Percentiles rank a stretch among this genome's conserved stretches.
phyloP scores from a whole-genome alignment of 257 asterid genomes.

The Solanum medicagineum region DNA sequence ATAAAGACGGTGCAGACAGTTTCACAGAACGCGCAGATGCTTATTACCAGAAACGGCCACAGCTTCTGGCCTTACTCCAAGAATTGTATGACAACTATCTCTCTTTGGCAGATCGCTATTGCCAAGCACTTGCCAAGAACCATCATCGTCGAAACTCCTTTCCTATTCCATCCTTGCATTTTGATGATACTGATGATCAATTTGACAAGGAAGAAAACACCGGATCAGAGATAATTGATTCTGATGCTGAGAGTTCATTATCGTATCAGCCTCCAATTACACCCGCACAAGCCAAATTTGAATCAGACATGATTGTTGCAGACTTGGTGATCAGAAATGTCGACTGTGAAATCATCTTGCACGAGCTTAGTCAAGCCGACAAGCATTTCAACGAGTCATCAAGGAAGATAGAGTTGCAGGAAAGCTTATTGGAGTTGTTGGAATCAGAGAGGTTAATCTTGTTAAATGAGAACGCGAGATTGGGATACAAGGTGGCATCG shows the following conservation, averaged over 20 bases:
- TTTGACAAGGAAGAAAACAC: slow-evolving; percentile 20
- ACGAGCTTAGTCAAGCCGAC: slow-evolving; percentile 46
- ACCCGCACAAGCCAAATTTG: slow-evolving; percentile 8
- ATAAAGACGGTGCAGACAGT: slow-evolving; percentile 34
- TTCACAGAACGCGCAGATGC: slow-evolving; percentile 66
- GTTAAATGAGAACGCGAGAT: slow-evolving; percentile 61
- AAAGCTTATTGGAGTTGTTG: slow-evolving; percentile 71
- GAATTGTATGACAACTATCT: slow-evolving; percentile 74
- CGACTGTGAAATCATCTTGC: slow-evolving; percentile 41
- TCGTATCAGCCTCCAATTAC: slow-evolving; percentile 37
- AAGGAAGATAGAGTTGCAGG: slow-evolving; percentile 73
- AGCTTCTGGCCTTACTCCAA: slow-evolving; percentile 53
- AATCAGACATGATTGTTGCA: slow-evolving; percentile 44
- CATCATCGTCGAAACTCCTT: slow-evolving; percentile 34
- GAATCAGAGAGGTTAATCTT: slow-evolving; percentile 90
- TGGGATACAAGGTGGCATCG: slow-evolving; percentile 52
- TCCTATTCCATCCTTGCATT: slow-evolving; percentile 25
- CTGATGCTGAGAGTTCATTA: slow-evolving; percentile 64
- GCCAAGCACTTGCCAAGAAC: slow-evolving; percentile 65
- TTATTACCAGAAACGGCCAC: slow-evolving; percentile 79
- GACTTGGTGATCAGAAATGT: slow-evolving; percentile 59
- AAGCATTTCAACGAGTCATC: slow-evolving; percentile 41
- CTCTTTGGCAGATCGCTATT: slow-evolving; percentile 70
- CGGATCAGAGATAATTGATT: slow-evolving; percentile 31
- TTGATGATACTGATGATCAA: slow-evolving; percentile 15